These are phyloP conservation scores for Raphidocelis subcapitata DNA, from an alignment of 139 green algal species.

Conservation along the genomic window DNA sequence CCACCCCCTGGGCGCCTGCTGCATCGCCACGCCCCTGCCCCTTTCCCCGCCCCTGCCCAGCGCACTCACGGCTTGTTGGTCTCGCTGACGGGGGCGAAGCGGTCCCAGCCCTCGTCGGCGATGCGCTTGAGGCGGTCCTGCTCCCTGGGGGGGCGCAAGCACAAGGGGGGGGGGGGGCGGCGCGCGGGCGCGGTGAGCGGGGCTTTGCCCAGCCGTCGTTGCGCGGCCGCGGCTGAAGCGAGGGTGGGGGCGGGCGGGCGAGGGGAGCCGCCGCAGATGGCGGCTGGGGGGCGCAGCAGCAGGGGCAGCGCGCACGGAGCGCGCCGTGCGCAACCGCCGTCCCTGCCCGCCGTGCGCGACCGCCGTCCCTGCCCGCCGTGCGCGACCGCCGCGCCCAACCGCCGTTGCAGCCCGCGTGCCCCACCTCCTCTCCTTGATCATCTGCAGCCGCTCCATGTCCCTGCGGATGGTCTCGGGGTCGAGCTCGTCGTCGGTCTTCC, in stretches of 20 bases:
- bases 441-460: conserved; percentile 73
- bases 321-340: no score
- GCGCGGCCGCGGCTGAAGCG: no score
- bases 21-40: not conserved
- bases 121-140: conserved; percentile 72
- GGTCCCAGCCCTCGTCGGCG: conserved; percentile 72
- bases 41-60: not conserved
- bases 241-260: no score
- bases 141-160: conserved; percentile 49
- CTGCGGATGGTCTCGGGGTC: conserved; percentile 60
- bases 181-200: no score
- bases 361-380: no score
- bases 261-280: no score
- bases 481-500: conserved; percentile 44
- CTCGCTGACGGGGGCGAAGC: conserved; percentile 64
- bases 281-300: no score
- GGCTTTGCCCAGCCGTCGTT: no score
- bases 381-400: no score
- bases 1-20: not conserved
- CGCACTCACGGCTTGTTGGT: conserved; percentile 50
- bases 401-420: not conserved
- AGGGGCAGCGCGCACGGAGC: no score
- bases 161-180: no score
- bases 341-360: no score
- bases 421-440: conserved; percentile 72